These are phyloP conservation scores for Fraxinus latifolia DNA, from an alignment of 305 asterid species.

Conservation along the genomic window DNA sequence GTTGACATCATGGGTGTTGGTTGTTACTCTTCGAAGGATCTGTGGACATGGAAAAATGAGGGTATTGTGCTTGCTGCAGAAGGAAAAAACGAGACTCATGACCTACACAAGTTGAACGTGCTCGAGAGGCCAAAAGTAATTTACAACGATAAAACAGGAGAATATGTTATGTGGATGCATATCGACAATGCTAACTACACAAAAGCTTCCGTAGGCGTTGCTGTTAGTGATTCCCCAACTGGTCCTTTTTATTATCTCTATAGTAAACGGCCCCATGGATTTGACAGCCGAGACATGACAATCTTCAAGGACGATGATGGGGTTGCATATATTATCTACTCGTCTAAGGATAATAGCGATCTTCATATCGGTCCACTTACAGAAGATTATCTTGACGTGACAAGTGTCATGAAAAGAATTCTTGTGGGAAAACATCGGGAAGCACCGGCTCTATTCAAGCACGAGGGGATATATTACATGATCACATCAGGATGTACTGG, in stretches of 20 bases:
- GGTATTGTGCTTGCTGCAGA: conserved; percentile 87
- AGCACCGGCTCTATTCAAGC: conserved; percentile 89
- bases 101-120: conserved; percentile 75
- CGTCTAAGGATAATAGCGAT: conserved; percentile 81
- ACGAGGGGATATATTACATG: conserved; percentile 79
- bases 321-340: conserved; percentile 74
- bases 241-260: conserved; percentile 81
- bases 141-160: conserved; percentile 59
- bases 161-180: conserved; percentile 98
- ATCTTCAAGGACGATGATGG: conserved; percentile 85
- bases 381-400: conserved; percentile 56
- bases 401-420: conserved; percentile 47
- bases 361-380: conserved; percentile 78
- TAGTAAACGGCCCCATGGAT: conserved; percentile 84
- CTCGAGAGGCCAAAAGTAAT: conserved; percentile 96
- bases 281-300: conserved; percentile 94
- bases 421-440: conserved; percentile 82
- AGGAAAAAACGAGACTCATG: conserved; percentile 63
- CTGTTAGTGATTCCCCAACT: conserved; percentile 58
- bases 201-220: conserved; percentile 79
- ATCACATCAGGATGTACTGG: conserved; percentile 95
- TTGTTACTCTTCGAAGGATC: conserved; percentile 89
- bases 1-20: conserved; percentile 95
- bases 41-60: conserved; percentile 92
- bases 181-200: conserved; percentile 84